A percentile compares a stretch with the other conserved stretches of the same genome.
These are phyloP conservation scores for Trichoderma sp. DNA, from an alignment of 2,329 filamentous ascomycete species.

Conservation along the genomic window DNA sequence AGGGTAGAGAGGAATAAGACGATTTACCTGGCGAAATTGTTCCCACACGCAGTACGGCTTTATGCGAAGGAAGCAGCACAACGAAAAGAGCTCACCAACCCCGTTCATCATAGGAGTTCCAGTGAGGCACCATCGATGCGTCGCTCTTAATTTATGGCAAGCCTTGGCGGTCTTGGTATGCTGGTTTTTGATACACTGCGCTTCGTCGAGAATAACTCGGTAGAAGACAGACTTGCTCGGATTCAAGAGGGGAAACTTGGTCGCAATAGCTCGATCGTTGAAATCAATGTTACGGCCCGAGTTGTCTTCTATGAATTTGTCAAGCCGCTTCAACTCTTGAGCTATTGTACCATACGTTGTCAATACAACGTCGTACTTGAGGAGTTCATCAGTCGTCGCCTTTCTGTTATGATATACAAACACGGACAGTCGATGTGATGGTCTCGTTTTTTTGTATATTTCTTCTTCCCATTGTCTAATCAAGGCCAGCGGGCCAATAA, in stretches of 20 bases:
- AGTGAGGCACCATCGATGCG: constrained; percentile 77
- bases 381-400: constrained; percentile 60
- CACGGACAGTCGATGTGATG: constrained; percentile 60
- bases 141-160: constrained; percentile 64
- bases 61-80: constrained; percentile 77
- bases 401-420: constrained; percentile 72
- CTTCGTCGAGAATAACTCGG: constrained; percentile 82
- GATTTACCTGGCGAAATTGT: constrained; percentile 59
- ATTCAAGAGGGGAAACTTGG: constrained; percentile 61
- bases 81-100: constrained; percentile 73
- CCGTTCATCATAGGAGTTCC: constrained; percentile 90
- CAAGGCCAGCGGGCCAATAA: constrained; percentile 77
- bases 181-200: constrained; percentile 79
- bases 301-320: constrained; percentile 52
- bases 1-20: not conserved
- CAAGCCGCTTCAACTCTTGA: constrained; percentile 63
- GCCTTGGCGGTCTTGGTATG: constrained; percentile 72
- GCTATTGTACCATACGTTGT: constrained; percentile 82
- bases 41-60: constrained; percentile 69
- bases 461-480: constrained; percentile 85
- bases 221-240: constrained; percentile 65
- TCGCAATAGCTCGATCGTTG: constrained; percentile 40
- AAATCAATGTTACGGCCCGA: constrained; percentile 43
- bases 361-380: constrained; percentile 74
- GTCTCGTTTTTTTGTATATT: constrained; percentile 68